Evolutionary conservation across 2,329 filamentous ascomycete genomes (phyloP).

Genomic region (Colletotrichum plurivorum): DNA sequence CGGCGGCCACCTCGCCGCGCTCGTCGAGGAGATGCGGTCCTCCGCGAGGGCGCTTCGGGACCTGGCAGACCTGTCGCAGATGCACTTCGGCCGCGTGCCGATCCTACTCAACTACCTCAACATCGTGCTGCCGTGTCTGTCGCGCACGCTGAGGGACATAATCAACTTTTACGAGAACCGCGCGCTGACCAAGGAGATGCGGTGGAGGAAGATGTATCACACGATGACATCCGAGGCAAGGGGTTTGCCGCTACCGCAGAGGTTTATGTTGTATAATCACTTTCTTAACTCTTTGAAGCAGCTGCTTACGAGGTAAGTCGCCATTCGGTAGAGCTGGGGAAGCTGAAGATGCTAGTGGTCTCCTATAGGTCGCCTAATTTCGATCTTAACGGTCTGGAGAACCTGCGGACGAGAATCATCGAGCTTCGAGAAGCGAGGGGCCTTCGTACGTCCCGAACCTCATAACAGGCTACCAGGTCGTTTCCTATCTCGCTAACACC

Average conservation of each 20-base stretch:
- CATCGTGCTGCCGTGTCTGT: slow-evolving; percentile 69
- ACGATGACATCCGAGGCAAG: slow-evolving; percentile 66
- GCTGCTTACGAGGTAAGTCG: slow-evolving; percentile 64
- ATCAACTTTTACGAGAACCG: slow-evolving; percentile 65
- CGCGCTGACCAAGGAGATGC: slow-evolving; percentile 59
- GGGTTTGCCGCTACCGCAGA: slow-evolving; percentile 64
- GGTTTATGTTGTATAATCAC: slow-evolving; percentile 70
- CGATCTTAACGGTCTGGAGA: slow-evolving; percentile 69
- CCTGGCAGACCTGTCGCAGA: slow-evolving; percentile 67
- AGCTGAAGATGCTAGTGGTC: not conserved
- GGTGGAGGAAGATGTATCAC: slow-evolving; percentile 73
- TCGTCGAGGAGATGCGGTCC: slow-evolving; percentile 62
- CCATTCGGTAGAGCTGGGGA: not conserved
- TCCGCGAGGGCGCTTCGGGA: slow-evolving; percentile 65
- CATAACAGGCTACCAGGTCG: not conserved
- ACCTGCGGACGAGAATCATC: slow-evolving; percentile 62
- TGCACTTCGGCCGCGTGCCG: slow-evolving; percentile 64
- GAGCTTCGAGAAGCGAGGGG: slow-evolving; percentile 66
- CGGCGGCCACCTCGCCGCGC: slow-evolving; percentile 61
- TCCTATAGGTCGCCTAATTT: slow-evolving; percentile 63
- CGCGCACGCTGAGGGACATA: slow-evolving; percentile 68
- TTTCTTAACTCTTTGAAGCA: slow-evolving; percentile 65
- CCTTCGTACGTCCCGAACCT: slow-evolving; percentile 59
- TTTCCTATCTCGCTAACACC: no score
- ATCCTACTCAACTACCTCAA: slow-evolving; percentile 69